Evolutionary conservation across 805 yeast genomes (phyloP), one percentile per base, ranked within the genome.

Genomic region (Candida railenensis): DNA sequence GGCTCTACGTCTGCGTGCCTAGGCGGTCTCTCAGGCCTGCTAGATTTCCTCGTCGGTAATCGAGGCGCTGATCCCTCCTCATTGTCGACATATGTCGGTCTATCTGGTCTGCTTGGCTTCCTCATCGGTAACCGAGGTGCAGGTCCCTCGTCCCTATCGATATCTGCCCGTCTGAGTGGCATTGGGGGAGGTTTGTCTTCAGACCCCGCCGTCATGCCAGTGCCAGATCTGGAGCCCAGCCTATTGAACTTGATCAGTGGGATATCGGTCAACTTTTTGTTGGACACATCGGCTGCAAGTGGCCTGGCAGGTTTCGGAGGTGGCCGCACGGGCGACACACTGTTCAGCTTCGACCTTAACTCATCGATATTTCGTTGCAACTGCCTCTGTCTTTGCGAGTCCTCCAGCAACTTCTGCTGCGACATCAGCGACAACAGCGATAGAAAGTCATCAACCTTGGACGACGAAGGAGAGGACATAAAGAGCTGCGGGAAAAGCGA

Each of bases 371-470:
- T 62, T 25, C 68, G 46, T 40, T 65, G 66, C 20, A 71, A 56
- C 9, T 55, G 59, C 16, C 72, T 54, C 46, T 66, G 71, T 8
- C 71, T 56, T 40, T 63, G 59, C 22, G 65, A 68, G 51, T 66
- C 73, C 45, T 71, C 68, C 34, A 53, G 45, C 16, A 70, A 44
- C 36, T 66, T 53, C 11, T 65, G 66, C 45, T 66, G 74, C 1
- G 74, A 68, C 5, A 71, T 48, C 41, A 61, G 58, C 3, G 76
- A 71, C 18, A 71, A 51, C 32, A 58, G 59, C 8, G 66, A 55
- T 34, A 71, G 53, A 45, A 71, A 71, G 47, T 69, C 73, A 47
- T 71, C 67, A 12, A 71, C 76, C 36, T 65, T 63, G 22, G 58
- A 51, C 15, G 60, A 45, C 4, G 70, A 62, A 2, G 69, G 66